Evolutionary conservation across 306 rosid genomes (phyloP), one percentile per base, ranked within the genome.

Genomic region (Glycine soja): DNA sequence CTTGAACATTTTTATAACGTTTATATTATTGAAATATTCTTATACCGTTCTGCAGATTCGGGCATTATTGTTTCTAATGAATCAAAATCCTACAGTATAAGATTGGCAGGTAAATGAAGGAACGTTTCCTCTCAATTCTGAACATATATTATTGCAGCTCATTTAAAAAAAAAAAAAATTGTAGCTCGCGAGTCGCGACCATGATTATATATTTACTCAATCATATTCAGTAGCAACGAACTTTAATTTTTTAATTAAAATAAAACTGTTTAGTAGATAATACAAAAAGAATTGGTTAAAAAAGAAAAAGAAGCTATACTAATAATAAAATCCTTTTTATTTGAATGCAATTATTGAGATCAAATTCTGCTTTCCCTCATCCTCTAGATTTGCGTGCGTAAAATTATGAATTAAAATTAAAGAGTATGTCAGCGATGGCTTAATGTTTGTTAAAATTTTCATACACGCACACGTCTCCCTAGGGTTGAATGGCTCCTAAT

Each of bases 81-180:
- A 18, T 68, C 2, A 58, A 75, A 57, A 47, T 58, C 32, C 11
- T 52, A 42, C 40, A 67, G 74, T 7, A 10, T 38, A 52, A 24
- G 12, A 74, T 67, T 15, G 45, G 11, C 51, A 30, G 9, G 56
- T 8, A 19, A 72, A 36, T 36, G 72, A 57, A 65, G 70, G 70
- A 24, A 9, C 19, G 16, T 74, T 79, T 79, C 50, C 79, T 72
- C 56, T 10, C 74, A 56, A 54, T 36, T 56, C 61, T 66, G n/a
- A 24, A 34, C 11, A 47, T 36, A 18, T n/a, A n/a, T n/a, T n/a
- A 67, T 56, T 58, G 54, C 50, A 57, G 63, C 72, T 36, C 4
- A 36, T 36, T 30, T 74, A n/a, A 40, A 65, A 54, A 53, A 18
- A n/a, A 40, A 65, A 54, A 53, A 18, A 34, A 18, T 13, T 2